A percentile compares a stretch with the other conserved stretches of the same genome.
These are phyloP conservation scores for Conidiobolus incongruus DNA, from an alignment of 371 early-diverging fungal species.

Conservation along the genomic window DNA sequence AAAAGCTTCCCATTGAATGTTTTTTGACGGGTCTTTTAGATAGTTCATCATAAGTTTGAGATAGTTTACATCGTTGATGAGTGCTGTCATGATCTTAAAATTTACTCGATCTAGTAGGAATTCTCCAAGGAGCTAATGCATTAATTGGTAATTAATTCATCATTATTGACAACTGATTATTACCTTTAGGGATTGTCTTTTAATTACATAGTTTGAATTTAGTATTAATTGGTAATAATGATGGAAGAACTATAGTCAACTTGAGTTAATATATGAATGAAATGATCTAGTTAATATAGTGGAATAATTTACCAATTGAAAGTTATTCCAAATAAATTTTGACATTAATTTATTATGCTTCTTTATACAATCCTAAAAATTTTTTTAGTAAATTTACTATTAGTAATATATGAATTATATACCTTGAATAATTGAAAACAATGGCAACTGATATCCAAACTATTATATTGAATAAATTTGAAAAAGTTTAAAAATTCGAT, in stretches of 20 bases:
- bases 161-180: not conserved
- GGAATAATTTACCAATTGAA: no score
- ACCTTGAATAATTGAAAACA: no score
- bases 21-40: conserved; percentile 76
- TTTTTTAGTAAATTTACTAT: no score
- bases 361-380: no score
- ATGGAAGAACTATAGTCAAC: conserved; percentile 57
- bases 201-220: conserved; percentile 90
- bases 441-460: no score
- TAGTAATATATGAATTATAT: no score
- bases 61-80: conserved; percentile 79
- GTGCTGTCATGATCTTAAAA: conserved; percentile 83
- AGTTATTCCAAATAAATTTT: no score
- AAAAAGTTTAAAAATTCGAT: no score
- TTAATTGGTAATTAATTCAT: not conserved
- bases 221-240: conserved; percentile 62
- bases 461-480: no score
- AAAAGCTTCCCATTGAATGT: conserved; percentile 97
- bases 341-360: no score
- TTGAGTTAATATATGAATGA: no score
- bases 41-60: conserved; percentile 94
- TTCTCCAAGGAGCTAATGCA: conserved; percentile 79
- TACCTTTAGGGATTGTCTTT: conserved; percentile 92
- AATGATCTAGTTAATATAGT: no score
- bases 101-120: conserved; percentile 87